These are phyloP conservation scores for Volvox carteri DNA, from an alignment of 163 green algal species.

Conservation along the genomic window DNA sequence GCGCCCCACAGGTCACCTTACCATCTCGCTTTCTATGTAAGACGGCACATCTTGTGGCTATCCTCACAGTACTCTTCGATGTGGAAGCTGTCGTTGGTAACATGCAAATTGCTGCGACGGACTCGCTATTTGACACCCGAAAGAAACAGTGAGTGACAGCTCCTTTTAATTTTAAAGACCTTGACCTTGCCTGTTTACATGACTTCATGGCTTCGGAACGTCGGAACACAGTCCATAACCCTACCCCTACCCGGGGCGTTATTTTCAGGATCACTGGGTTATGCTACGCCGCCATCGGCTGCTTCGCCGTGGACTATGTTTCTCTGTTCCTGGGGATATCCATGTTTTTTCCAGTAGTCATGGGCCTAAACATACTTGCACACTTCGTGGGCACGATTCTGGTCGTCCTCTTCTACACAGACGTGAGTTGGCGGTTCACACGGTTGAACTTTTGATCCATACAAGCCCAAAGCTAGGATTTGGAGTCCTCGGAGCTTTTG, in stretches of 20 bases:
- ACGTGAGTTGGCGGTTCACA: slow-evolving; percentile 53
- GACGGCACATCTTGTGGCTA: slow-evolving; percentile 64
- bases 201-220: too few relatives aligned
- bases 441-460: not conserved
- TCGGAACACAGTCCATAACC: too few relatives aligned
- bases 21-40: slow-evolving; percentile 65
- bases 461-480: too few relatives aligned
- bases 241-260: not conserved
- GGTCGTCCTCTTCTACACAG: slow-evolving; percentile 56
- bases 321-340: slow-evolving; percentile 71
- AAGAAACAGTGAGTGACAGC: slow-evolving; percentile 16
- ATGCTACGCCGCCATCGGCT: slow-evolving; percentile 65
- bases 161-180: too few relatives aligned
- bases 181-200: slow-evolving; percentile 1
- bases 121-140: not conserved
- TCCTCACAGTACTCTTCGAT: slow-evolving; percentile 69
- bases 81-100: slow-evolving; percentile 51
- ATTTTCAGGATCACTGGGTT: slow-evolving; percentile 60
- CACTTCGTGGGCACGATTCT: slow-evolving; percentile 67
- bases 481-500: too few relatives aligned
- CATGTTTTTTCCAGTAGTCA: slow-evolving; percentile 67
- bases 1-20: slow-evolving; percentile 62
- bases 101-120: slow-evolving; percentile 10
- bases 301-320: slow-evolving; percentile 73
- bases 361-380: slow-evolving; percentile 60